Evolutionary conservation across 2,329 filamentous ascomycete species (phyloP).

Genomic region (Chaetomiaceae sp.): DNA sequence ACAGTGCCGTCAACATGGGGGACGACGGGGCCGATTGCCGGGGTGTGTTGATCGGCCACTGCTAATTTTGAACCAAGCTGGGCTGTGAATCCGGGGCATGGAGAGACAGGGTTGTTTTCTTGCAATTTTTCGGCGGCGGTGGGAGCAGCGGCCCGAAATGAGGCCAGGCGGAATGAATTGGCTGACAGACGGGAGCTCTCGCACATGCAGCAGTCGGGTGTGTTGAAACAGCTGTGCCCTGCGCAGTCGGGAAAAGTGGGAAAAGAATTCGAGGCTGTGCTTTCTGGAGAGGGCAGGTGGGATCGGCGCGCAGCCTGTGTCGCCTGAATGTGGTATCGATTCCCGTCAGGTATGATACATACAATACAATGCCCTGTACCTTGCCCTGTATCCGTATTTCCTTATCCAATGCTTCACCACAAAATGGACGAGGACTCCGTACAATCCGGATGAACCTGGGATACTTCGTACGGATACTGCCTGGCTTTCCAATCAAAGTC

Average conservation of each 20-base stretch:
- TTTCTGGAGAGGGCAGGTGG: neutral
- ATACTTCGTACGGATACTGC: too few species aligned
- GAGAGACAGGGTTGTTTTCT: neutral
- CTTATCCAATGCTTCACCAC: too few species aligned
- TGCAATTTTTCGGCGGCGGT: neutral
- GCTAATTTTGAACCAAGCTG: conserved; percentile 14
- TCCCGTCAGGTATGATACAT: too few species aligned
- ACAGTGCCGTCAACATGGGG: neutral
- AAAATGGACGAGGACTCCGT: too few species aligned
- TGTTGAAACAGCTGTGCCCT: conserved; percentile 20
- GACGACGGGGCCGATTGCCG: neutral
- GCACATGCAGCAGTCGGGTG: neutral
- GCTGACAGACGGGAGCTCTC: conserved; percentile 4
- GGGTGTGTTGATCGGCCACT: conserved; percentile 1
- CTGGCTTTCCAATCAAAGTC: too few species aligned
- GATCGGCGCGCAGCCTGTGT: neutral
- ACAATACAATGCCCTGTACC: too few species aligned
- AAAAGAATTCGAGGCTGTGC: conserved; percentile 7
- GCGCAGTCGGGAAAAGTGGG: neutral
- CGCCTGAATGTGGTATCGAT: too few species aligned
- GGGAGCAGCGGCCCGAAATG: conserved; percentile 13
- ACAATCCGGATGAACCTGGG: too few species aligned
- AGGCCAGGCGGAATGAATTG: conserved; percentile 16
- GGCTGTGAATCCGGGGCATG: neutral
- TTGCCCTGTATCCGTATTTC: too few species aligned